phyloP scores from a whole-genome alignment of 208 protist genomes.

The Trypanosoma boissoni region DNA sequence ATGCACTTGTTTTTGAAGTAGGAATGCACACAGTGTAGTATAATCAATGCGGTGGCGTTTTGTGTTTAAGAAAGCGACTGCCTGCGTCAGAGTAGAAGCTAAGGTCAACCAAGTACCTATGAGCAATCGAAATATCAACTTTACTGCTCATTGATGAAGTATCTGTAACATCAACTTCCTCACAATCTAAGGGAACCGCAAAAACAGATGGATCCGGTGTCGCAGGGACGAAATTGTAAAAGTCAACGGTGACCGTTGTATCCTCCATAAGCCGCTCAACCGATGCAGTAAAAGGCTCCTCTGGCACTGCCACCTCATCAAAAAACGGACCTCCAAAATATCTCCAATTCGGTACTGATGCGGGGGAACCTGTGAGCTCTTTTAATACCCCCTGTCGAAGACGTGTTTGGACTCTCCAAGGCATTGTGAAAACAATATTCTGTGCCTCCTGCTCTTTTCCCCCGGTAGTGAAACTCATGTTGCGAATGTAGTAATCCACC shows the following conservation, averaged over 20 bases:
- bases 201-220: constrained; percentile 41
- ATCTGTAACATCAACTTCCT: constrained; percentile 22
- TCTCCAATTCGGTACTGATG: constrained; percentile 57
- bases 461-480: constrained; percentile 7
- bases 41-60: background rate
- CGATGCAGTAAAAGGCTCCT: constrained; percentile 14
- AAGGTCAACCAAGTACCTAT: constrained; percentile 38
- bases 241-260: constrained; percentile 50
- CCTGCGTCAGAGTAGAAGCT: constrained; percentile 27
- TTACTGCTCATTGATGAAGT: constrained; percentile 7
- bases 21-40: background rate
- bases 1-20: constrained; percentile 1
- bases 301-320: constrained; percentile 47
- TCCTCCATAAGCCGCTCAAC: constrained; percentile 28
- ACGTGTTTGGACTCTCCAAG: constrained; percentile 58
- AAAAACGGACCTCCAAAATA: constrained; percentile 69
- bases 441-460: background rate
- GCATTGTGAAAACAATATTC: constrained; percentile 20
- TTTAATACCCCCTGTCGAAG: constrained; percentile 23
- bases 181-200: constrained; percentile 41
- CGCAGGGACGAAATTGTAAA: constrained; percentile 63
- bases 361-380: constrained; percentile 37
- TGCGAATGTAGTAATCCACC: constrained; percentile 47
- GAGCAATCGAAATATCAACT: constrained; percentile 30
- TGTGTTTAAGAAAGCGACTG: constrained; percentile 7